Conservation (phyloP, 2,329 filamentous ascomycete species). For the Colletotrichum cuscutae region DNA sequence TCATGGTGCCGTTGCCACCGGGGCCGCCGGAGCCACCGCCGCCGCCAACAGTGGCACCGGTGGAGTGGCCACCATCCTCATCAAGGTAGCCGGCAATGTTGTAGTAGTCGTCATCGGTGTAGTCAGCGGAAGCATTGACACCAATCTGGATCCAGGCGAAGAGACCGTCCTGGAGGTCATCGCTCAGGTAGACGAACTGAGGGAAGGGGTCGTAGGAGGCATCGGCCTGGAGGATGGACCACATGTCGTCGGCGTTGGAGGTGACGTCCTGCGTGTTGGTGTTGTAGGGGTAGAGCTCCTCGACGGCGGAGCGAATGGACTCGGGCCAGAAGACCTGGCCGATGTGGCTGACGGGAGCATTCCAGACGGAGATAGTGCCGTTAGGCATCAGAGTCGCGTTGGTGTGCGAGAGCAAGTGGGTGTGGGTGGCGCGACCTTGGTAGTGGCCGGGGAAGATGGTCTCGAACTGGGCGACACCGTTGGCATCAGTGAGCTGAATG, state of each 20-base stretch:
- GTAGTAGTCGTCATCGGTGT: slow-evolving; percentile 32
- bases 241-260: slow-evolving; percentile 60
- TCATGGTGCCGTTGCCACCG: slow-evolving; percentile 18
- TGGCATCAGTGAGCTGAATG: slow-evolving; percentile 50
- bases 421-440: slow-evolving; percentile 56
- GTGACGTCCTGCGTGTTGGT: slow-evolving; percentile 58
- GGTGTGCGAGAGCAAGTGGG: slow-evolving; percentile 54
- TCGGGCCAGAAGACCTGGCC: slow-evolving; percentile 75
- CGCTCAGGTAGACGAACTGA: slow-evolving; percentile 67
- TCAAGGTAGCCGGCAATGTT: slow-evolving; percentile 23
- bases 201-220: slow-evolving; percentile 62
- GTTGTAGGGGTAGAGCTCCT: slow-evolving; percentile 58
- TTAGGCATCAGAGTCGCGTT: slow-evolving; percentile 47
- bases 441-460: slow-evolving; percentile 59
- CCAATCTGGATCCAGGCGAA: slow-evolving; percentile 66
- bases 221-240: slow-evolving; percentile 53
- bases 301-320: slow-evolving; percentile 62
- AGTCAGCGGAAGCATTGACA: slow-evolving; percentile 50
- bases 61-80: slow-evolving; percentile 24
- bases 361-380: slow-evolving; percentile 44
- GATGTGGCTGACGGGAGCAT: slow-evolving; percentile 63
- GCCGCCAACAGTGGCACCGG: slow-evolving; percentile 1
- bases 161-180: slow-evolving; percentile 60
- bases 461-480: slow-evolving; percentile 56
- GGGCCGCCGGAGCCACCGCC: slow-evolving; percentile 9